Base-by-base conservation (phyloP, 2,329 filamentous ascomycete genomes). In the Neopestalotiopsis sp. region DNA sequence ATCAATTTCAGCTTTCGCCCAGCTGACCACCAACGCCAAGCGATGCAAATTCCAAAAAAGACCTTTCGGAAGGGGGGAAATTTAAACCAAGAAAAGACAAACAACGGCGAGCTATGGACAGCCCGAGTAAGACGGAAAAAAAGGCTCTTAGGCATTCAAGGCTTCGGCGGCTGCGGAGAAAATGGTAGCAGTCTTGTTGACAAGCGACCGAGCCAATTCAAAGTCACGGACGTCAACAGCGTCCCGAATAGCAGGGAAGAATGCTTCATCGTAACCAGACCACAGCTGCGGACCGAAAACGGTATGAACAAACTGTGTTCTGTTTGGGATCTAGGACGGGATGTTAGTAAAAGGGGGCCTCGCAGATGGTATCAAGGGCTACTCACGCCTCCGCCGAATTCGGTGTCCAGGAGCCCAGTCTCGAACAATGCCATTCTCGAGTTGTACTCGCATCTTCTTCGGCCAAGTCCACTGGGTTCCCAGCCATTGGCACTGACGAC, bases 301-400 rank as follows among this genome's bases (percentile, higher is more conserved):
- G 76, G 97, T 88, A 80, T 98, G 96, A 80, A 97, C 97, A 86
- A 94, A 99, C 81, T 98, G 96, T 4, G 92, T 93, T 72, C 95
- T 91, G 74, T 94, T 94, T 52, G 93, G 93, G 4, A 97, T 88
- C 92, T 94, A 68, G n/a, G 68, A 60, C 34, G 5, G 40, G 69
- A 65, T 68, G 72, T 76, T 65, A 75, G 68, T 52, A 40, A 58
- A 28, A 49, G 24, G 60, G 68, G 60, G 69, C 52, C 32, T 30
- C 14, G 40, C 5, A 49, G 10, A 42, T 0, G 28, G 24, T 17
- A 59, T 7, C 58, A 40, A 7, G 13, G 30, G 4, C 42, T 49
- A 90, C 93, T 86, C 88, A 97, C 92, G 69, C 94, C 94, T 71
- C 90, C 91, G 49, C 85, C 89, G 24, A 84, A 80, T 57, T 91